Evolutionary conservation across 352 stramenopile species (phyloP).

Genomic region (Phytopythium boreale): DNA sequence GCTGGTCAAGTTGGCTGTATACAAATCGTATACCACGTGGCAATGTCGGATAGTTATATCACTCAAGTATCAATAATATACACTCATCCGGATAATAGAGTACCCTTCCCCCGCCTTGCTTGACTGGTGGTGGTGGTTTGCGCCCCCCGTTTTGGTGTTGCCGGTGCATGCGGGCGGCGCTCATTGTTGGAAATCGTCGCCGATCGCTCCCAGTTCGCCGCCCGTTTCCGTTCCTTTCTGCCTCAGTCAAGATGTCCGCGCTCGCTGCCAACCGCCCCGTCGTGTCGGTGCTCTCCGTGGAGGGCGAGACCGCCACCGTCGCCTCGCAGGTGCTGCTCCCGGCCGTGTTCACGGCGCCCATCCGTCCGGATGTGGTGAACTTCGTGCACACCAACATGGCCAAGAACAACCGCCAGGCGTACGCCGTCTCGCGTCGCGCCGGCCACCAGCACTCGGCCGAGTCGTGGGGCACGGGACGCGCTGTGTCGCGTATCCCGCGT

Average conservation of each 20-base stretch:
- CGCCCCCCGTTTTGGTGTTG: no score
- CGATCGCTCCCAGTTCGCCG: conserved; percentile 47
- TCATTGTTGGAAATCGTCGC: conserved; percentile 62
- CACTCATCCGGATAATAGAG: no score
- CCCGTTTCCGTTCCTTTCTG: conserved; percentile 39
- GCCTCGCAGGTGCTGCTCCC: conserved; percentile 90
- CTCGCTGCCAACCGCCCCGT: conserved; percentile 93
- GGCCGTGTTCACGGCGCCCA: conserved; percentile 96
- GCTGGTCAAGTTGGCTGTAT: no score
- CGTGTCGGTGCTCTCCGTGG: conserved; percentile 93
- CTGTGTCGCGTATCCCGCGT: conserved; percentile 99
- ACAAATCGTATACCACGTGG: no score
- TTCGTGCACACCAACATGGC: conserved; percentile 99
- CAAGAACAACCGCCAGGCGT: conserved; percentile 99
- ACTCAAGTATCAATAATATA: no score
- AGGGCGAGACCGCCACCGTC: conserved; percentile 79
- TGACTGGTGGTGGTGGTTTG: background rate
- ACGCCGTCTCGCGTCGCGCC: conserved; percentile 94
- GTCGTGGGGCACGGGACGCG: conserved; percentile 98
- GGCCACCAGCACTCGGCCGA: conserved; percentile 97
- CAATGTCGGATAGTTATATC: no score
- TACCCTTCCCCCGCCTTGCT: background rate
- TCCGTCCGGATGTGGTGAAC: conserved; percentile 98
- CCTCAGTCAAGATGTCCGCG: conserved; percentile 48
- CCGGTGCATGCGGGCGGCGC: no score